Base-by-base conservation (phyloP, 2,329 filamentous ascomycete genomes). In the Penicillium oxalicum region DNA sequence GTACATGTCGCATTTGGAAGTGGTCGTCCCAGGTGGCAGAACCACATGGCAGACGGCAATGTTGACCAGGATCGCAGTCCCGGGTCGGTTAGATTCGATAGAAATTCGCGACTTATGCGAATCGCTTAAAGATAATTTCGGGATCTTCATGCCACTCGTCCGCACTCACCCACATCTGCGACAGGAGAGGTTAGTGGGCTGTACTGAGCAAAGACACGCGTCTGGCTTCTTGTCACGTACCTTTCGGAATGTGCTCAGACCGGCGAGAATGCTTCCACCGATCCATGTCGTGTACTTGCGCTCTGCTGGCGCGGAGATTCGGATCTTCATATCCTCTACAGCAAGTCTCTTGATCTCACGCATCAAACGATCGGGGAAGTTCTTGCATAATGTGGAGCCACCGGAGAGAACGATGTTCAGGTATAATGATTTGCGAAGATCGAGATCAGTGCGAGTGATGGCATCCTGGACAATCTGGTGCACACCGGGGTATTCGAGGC, bases 141-240 rank as follows among this genome's bases (percentile, higher is more conserved):
- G 93, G 93, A 68, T 98, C 95, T 79, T 98, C 93, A 70, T 98
- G 93, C 93, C 93, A 98, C 77, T 98, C 93, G 67, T 97, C 93
- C 67, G 95, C 91, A 73, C 90, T 95, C 65, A 98, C 93, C 90
- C 93, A 97, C 93, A 98, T 98, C 91, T 95, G 68, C 29, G 48
- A n/a, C 32, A 9, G n/a, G 34, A 6, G 2, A 26, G 9, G 9
- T 35, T 43, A 35, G 40, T n/a, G 12, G 13, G 8, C 18, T 11
- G 5, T 5, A 33, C 9, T 13, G 5, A 5, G 18, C 5, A 6
- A 5, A 26, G 18, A 18, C 11, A 12, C 33, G 7, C 9, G 9
- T 24, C 42, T 8, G 11, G 6, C 8, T 24, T 39, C 5, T 24
- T 39, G 79, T 68, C 13, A 44, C 53, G 38, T 71, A 93, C 90